These are phyloP conservation scores for Epithemia pelagica DNA, from an alignment of 108 stramenopile genomes.

Conservation along the genomic window DNA sequence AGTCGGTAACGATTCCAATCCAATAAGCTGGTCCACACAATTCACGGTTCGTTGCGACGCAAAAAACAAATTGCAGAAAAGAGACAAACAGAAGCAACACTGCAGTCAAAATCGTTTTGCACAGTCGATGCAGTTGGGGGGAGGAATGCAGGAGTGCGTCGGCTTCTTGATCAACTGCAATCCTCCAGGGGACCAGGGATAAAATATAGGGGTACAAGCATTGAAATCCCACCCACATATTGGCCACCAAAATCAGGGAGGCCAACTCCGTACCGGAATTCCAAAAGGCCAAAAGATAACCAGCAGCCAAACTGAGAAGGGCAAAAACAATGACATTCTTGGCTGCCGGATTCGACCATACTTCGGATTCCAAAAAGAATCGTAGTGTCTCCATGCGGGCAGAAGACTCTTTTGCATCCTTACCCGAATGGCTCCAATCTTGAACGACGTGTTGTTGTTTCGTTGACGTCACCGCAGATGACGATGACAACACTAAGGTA, in stretches of 20 bases:
- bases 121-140: conserved; percentile 37
- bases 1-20: conserved; percentile 47
- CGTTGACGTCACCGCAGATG: too few relatives aligned
- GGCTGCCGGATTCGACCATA: conserved; percentile 32
- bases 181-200: conserved; percentile 50
- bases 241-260: conserved; percentile 41
- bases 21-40: conserved; percentile 24
- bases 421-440: too few relatives aligned
- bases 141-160: conserved; percentile 57
- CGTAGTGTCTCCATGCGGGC: too few relatives aligned
- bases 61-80: conserved; percentile 28
- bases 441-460: too few relatives aligned
- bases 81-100: conserved; percentile 33
- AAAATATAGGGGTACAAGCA: conserved; percentile 53
- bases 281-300: conserved; percentile 52
- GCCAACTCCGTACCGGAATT: conserved; percentile 31
- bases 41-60: conserved; percentile 20
- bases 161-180: conserved; percentile 49
- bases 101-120: conserved; percentile 36
- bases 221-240: conserved; percentile 43
- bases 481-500: too few relatives aligned
- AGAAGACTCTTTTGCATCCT: too few relatives aligned
- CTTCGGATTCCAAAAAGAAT: conserved; percentile 63
- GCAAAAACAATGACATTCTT: conserved; percentile 34
- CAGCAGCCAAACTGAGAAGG: conserved; percentile 28